These are phyloP conservation scores for Bertia moriformis DNA, from an alignment of 2,329 filamentous ascomycete genomes.

Conservation along the genomic window DNA sequence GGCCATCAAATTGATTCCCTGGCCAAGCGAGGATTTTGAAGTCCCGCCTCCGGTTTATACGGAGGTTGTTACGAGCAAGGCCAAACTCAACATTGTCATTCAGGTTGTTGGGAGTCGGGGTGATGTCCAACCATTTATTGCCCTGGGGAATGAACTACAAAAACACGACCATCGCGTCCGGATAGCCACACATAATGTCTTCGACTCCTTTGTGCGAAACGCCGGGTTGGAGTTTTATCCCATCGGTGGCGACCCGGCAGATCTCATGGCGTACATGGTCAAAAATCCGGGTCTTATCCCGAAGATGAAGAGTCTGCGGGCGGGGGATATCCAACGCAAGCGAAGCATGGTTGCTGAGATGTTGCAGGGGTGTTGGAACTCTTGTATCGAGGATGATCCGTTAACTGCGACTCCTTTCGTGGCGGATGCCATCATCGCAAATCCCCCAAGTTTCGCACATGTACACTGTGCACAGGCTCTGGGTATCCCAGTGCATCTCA, in stretches of 20 bases:
- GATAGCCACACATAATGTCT: constrained; percentile 37
- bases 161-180: constrained; percentile 36
- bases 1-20: neutral
- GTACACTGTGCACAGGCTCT: constrained; percentile 30
- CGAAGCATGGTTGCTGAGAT: constrained; percentile 19
- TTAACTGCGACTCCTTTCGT: constrained; percentile 7
- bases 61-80: neutral
- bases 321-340: constrained; percentile 19
- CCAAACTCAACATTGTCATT: constrained; percentile 33
- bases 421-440: constrained; percentile 11
- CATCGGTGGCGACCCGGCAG: constrained; percentile 39
- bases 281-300: constrained; percentile 22
- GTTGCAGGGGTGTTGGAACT: constrained; percentile 18
- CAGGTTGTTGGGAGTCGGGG: constrained; percentile 36
- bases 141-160: constrained; percentile 33
- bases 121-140: constrained; percentile 44
- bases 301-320: constrained; percentile 16
- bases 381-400: constrained; percentile 18
- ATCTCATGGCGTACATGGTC: constrained; percentile 28
- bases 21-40: neutral
- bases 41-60: neutral
- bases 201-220: constrained; percentile 33
- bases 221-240: constrained; percentile 40
- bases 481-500: constrained; percentile 46
- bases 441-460: constrained; percentile 11